phyloP scores from a whole-genome alignment of 495 filamentous ascomycete species.

The Aeminium ludgeri region DNA sequence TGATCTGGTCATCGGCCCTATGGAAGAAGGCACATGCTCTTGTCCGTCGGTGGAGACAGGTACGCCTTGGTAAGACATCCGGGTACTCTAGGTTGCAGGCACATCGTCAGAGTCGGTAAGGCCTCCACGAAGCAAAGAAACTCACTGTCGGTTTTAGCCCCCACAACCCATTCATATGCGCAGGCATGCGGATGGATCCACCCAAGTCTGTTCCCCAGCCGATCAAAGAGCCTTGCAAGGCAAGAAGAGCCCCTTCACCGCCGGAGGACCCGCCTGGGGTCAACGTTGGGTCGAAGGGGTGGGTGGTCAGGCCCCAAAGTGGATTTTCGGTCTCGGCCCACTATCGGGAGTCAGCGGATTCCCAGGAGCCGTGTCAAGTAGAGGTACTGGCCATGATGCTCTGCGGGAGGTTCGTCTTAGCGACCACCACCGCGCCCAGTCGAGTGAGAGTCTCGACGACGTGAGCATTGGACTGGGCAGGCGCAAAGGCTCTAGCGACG shows the following conservation, averaged over 20 bases:
- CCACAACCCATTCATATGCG: conserved; percentile 19
- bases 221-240: conserved; percentile 27
- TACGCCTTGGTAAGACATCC: conserved; percentile 14
- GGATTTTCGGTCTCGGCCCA: conserved; percentile 27
- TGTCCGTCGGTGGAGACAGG: background rate
- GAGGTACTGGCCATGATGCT: conserved; percentile 28
- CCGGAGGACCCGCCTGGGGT: conserved; percentile 36
- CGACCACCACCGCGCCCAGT: conserved; percentile 35
- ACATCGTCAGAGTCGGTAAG: too few relatives aligned
- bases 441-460: conserved; percentile 25
- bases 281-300: conserved; percentile 29
- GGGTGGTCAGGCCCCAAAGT: background rate
- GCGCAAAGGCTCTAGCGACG: conserved; percentile 6
- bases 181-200: conserved; percentile 23
- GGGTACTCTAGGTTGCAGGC: background rate
- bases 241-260: conserved; percentile 37
- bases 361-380: too few relatives aligned
- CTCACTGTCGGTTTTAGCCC: conserved; percentile 22
- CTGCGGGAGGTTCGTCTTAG: conserved; percentile 41
- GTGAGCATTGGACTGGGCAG: conserved; percentile 3
- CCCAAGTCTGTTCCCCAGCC: conserved; percentile 25
- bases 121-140: too few relatives aligned
- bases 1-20: conserved; percentile 33
- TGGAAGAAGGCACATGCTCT: conserved; percentile 28
- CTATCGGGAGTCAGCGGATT: too few relatives aligned